Evolutionary conservation across 768 basidiomycete species (phyloP), one percentile per base, ranked within the genome.

Genomic region (Amanita pseudoporphyria): DNA sequence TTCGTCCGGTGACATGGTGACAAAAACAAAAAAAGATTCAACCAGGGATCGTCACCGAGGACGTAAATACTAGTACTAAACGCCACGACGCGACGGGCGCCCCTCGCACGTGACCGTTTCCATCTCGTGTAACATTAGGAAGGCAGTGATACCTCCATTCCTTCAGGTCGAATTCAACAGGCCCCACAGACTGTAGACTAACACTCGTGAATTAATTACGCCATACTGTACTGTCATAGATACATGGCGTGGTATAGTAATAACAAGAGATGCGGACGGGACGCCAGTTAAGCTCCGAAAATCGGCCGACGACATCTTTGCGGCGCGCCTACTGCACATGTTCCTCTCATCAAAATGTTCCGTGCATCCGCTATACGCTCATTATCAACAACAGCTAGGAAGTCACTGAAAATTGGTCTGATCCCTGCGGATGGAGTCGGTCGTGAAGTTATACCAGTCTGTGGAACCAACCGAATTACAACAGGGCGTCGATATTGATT

Each of bases 341-440:
- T 5, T 45, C 22, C 26, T 32, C 35, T 38, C 38, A 16, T 37
- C 18, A 16, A 31, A 44, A 53, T 75, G 73, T 74, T 81, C 53
- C 78, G 76, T 42, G 59, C 67, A 43, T 68, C 75, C 3, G 53
- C 75, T 3, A 53, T 76, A 36, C 68, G 83, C 51, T 69, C 73
- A 6, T 63, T 87, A 54, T 71, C 78, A 21, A 78, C 79, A 5
- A 60, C 71, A 3, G 70, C 79, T 35, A 71, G 77, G 49, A 68
- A 70, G 42, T 76, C 78, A 5, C 73, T 92, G 45, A 88, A 74
- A 56, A 82, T 98, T 64, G 94, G 93, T 9, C 80, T 99, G 64
- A 89, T 99, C 59, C 93, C 94, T 30, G 96, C 92, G 5, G 95
- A 98, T 63, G 95, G 96, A 26, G 96, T 99, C 62, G 95, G 95